A percentile compares a stretch with the other conserved stretches of the same genome.
These are phyloP conservation scores for Casuarina glauca DNA, from an alignment of 306 rosid genomes.

Conservation along the genomic window DNA sequence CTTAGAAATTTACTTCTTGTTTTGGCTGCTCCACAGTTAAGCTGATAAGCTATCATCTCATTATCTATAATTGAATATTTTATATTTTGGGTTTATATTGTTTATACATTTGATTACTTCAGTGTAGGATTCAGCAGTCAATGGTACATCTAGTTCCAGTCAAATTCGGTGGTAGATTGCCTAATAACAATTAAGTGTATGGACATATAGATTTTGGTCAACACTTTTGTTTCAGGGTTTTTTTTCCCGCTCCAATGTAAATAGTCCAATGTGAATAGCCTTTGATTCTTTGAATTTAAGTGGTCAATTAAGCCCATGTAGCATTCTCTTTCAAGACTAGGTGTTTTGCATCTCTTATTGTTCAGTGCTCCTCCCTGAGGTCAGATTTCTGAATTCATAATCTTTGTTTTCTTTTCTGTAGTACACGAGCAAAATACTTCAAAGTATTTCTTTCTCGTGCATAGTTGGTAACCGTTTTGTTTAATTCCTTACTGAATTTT, in stretches of 20 bases:
- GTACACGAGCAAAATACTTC: neutral
- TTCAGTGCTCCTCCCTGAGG: neutral
- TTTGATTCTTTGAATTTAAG: neutral
- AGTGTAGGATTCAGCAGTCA: neutral
- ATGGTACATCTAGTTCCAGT: neutral
- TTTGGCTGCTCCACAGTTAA: neutral
- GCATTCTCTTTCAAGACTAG: neutral
- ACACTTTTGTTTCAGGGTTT: neutral
- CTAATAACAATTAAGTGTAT: neutral
- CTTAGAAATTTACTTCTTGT: conserved; percentile 9
- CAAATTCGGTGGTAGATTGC: neutral
- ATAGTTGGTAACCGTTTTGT: neutral
- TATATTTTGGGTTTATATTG: neutral
- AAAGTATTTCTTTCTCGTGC: neutral
- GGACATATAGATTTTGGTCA: neutral
- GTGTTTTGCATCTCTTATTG: neutral
- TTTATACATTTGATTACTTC: neutral
- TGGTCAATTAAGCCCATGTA: neutral
- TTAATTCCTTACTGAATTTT: neutral
- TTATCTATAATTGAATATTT: neutral
- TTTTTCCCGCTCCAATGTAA: neutral
- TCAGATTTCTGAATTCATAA: neutral
- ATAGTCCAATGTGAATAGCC: neutral
- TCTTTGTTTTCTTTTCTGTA: neutral
- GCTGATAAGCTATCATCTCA: neutral